phyloP scores from a whole-genome alignment of 768 basidiomycete species.

The Serendipita sp. region DNA sequence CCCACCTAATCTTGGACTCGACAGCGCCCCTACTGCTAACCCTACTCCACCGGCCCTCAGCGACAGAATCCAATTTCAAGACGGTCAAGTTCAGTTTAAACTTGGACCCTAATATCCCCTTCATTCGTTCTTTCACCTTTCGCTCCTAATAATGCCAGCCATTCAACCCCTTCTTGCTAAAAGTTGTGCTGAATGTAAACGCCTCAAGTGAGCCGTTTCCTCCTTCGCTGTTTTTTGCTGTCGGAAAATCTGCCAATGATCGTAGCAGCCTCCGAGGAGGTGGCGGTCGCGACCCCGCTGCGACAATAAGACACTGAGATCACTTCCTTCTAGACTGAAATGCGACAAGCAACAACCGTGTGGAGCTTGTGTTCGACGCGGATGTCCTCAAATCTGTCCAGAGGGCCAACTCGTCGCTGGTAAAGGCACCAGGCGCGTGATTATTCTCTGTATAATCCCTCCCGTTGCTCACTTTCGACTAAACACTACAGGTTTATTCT shows the following conservation, averaged over 20 bases:
- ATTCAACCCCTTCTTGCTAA: background rate
- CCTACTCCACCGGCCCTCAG: too few relatives aligned
- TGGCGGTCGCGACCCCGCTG: background rate
- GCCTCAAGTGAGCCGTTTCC: background rate
- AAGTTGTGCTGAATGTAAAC: background rate
- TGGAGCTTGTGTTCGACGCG: background rate
- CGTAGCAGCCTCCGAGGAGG: background rate
- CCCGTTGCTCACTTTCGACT: background rate
- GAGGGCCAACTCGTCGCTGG: constrained; percentile 5
- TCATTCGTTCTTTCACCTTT: too few relatives aligned
- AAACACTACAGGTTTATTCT: background rate
- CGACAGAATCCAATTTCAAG: too few relatives aligned
- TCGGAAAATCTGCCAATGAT: background rate
- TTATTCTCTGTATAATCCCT: background rate
- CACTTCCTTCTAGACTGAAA: background rate
- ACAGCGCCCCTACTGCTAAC: too few relatives aligned
- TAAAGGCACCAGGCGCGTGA: background rate
- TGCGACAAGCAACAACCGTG: constrained; percentile 2
- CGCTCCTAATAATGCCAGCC: background rate
- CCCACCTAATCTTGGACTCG: background rate
- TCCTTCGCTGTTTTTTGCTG: background rate
- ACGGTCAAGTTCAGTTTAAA: too few relatives aligned
- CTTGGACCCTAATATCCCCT: too few relatives aligned
- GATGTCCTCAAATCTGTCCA: constrained; percentile 4
- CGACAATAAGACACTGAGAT: too few relatives aligned